phyloP scores from a whole-genome alignment of 2,329 filamentous ascomycete species.

The Xylariales sp. region DNA sequence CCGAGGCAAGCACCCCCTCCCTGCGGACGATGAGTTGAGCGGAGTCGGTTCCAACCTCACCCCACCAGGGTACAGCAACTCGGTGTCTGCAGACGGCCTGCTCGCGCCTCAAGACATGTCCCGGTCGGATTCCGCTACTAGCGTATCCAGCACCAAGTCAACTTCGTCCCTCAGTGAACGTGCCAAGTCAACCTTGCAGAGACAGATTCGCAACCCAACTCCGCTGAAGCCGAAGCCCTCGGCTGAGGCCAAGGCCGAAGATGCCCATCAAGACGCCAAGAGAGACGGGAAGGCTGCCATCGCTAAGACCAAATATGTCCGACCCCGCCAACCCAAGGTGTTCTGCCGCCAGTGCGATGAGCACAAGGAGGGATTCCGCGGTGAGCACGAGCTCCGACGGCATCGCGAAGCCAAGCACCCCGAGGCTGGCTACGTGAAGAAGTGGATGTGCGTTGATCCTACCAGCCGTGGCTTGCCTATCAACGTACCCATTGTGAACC shows the following conservation, averaged over 20 bases:
- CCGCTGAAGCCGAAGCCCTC: constrained; percentile 42
- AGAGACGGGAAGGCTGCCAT: constrained; percentile 40
- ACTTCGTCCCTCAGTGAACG: constrained; percentile 40
- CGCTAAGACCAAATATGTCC: constrained; percentile 42
- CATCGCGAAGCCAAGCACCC: constrained; percentile 64
- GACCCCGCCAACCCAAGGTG: constrained; percentile 68
- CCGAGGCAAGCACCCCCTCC: constrained; percentile 18
- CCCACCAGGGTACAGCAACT: constrained; percentile 21
- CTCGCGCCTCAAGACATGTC: constrained; percentile 37
- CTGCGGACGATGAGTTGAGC: constrained; percentile 20
- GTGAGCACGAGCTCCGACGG: constrained; percentile 75
- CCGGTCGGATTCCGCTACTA: constrained; percentile 42
- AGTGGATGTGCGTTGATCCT: constrained; percentile 57
- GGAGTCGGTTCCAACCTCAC: constrained; percentile 33
- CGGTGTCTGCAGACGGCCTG: constrained; percentile 22
- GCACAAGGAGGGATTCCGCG: constrained; percentile 74
- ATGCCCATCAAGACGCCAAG: constrained; percentile 18
- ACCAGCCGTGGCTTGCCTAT: constrained; percentile 30
- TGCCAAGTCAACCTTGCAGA: constrained; percentile 43
- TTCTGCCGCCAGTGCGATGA: constrained; percentile 67
- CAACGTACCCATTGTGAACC: constrained; percentile 50
- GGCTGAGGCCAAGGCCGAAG: constrained; percentile 20
- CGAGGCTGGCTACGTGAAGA: constrained; percentile 40
- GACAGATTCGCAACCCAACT: constrained; percentile 34
- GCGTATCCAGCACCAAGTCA: constrained; percentile 37